These are phyloP conservation scores for Sporobolomyces phaffii DNA, from an alignment of 768 basidiomycete species.

Conservation along the genomic window DNA sequence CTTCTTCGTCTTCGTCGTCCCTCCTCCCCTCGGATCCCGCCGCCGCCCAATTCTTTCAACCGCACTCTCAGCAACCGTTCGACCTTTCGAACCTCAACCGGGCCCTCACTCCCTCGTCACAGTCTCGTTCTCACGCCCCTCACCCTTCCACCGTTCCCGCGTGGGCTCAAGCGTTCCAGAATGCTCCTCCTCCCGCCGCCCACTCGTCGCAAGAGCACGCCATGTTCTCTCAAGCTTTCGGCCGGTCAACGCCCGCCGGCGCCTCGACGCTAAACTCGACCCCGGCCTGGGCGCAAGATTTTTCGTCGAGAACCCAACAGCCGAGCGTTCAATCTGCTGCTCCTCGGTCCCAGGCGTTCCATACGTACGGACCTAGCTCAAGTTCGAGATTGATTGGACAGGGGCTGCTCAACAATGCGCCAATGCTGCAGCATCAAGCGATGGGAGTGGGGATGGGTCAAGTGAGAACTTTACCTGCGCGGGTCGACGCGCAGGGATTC, in stretches of 20 bases:
- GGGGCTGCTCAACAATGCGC: background rate
- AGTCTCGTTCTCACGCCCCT: background rate
- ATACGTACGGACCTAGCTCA: too few relatives aligned
- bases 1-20: background rate
- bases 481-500: background rate
- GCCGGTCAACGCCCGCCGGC: background rate
- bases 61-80: conserved; percentile 21
- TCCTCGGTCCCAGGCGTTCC: too few relatives aligned
- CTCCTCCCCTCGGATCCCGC: conserved; percentile 4
- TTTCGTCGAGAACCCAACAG: background rate
- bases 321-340: too few relatives aligned
- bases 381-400: conserved; percentile 17
- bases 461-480: background rate
- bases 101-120: conserved; percentile 24
- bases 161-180: conserved; percentile 39
- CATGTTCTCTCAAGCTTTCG: conserved; percentile 20
- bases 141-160: conserved; percentile 14
- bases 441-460: background rate
- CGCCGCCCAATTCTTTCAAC: conserved; percentile 22
- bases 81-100: conserved; percentile 32
- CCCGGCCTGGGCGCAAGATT: conserved; percentile 23
- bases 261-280: background rate
- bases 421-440: conserved; percentile 7
- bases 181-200: background rate
- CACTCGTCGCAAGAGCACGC: conserved; percentile 13